Conservation (phyloP, 2,329 filamentous ascomycete genomes). For the Penicillium nordicum region DNA sequence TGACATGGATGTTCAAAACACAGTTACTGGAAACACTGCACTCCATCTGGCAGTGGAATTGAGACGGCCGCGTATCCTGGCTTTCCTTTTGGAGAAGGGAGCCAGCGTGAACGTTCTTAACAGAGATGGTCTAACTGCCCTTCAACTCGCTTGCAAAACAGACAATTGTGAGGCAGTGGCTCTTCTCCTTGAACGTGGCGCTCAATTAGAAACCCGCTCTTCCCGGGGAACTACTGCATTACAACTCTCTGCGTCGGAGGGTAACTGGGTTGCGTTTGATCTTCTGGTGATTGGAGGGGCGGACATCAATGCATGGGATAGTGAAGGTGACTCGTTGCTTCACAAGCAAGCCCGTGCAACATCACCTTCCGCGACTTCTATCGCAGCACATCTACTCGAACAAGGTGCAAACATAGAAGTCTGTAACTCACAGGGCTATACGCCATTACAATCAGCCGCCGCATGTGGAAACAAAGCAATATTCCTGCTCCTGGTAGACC, state of each 20-base stretch:
- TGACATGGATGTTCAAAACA: constrained; percentile 27
- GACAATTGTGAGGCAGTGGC: constrained; percentile 33
- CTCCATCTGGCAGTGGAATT: constrained; percentile 29
- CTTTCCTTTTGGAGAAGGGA: constrained; percentile 30
- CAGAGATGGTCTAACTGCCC: constrained; percentile 25
- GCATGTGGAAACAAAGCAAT: constrained; percentile 27
- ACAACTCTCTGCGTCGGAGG: constrained; percentile 24
- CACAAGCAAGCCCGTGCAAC: constrained; percentile 29
- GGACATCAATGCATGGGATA: constrained; percentile 32
- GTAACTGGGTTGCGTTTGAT: constrained; percentile 32
- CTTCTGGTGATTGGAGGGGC: constrained; percentile 29
- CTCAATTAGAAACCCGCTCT: constrained; percentile 25
- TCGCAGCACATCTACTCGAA: constrained; percentile 24
- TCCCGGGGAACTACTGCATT: constrained; percentile 24
- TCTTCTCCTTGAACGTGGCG: constrained; percentile 26
- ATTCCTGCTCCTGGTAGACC: constrained; percentile 24
- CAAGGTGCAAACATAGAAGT: constrained; percentile 31
- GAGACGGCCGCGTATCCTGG: constrained; percentile 25
- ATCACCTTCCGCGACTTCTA: constrained; percentile 6
- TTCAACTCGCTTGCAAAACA: constrained; percentile 27
- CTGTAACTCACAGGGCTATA: constrained; percentile 27
- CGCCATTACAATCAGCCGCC: constrained; percentile 30
- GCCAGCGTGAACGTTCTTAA: constrained; percentile 25
- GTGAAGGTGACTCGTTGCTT: constrained; percentile 27
- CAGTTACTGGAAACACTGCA: constrained; percentile 25